phyloP scores from a whole-genome alignment of 768 basidiomycete genomes.

The Tubosaeta brunneosetosa region DNA sequence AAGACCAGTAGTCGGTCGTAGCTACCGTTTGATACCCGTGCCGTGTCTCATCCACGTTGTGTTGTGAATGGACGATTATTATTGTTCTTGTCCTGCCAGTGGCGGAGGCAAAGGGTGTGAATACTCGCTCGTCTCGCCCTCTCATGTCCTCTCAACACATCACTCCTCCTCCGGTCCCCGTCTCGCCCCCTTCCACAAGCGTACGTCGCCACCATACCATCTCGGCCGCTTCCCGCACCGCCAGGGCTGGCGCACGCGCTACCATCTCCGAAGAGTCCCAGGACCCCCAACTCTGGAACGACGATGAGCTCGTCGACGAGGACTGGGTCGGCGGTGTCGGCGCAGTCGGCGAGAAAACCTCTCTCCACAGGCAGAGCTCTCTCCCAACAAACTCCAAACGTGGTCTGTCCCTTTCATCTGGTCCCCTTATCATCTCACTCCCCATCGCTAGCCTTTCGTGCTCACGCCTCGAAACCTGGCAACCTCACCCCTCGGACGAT shows the following conservation, averaged over 20 bases:
- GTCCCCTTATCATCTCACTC: slow-evolving; percentile 1
- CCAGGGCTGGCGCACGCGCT: slow-evolving; percentile 56
- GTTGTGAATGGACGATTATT: slow-evolving; percentile 1
- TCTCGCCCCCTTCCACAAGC: slow-evolving; percentile 35
- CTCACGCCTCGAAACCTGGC: slow-evolving; percentile 48
- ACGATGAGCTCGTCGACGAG: slow-evolving; percentile 73
- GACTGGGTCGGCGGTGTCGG: slow-evolving; percentile 82
- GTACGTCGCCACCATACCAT: slow-evolving; percentile 86
- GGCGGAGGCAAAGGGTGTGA: slow-evolving; percentile 24
- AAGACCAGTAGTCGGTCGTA: neutral
- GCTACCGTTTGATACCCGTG: neutral
- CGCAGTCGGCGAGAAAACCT: slow-evolving; percentile 78
- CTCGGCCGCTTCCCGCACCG: slow-evolving; percentile 64
- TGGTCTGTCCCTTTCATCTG: slow-evolving; percentile 39
- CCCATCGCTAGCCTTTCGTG: slow-evolving; percentile 44
- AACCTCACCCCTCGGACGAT: slow-evolving; percentile 66
- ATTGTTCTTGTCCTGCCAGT: neutral
- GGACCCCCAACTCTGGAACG: slow-evolving; percentile 56
- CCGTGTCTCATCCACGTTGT: neutral
- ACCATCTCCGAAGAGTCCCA: slow-evolving; percentile 65
- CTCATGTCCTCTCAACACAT: slow-evolving; percentile 38
- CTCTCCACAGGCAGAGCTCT: slow-evolving; percentile 75
- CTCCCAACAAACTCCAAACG: slow-evolving; percentile 78
- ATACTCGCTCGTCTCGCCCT: neutral
- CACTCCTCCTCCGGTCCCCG: slow-evolving; percentile 40